phyloP scores from a whole-genome alignment of 208 protist species.

The Leishmania braziliensis region DNA sequence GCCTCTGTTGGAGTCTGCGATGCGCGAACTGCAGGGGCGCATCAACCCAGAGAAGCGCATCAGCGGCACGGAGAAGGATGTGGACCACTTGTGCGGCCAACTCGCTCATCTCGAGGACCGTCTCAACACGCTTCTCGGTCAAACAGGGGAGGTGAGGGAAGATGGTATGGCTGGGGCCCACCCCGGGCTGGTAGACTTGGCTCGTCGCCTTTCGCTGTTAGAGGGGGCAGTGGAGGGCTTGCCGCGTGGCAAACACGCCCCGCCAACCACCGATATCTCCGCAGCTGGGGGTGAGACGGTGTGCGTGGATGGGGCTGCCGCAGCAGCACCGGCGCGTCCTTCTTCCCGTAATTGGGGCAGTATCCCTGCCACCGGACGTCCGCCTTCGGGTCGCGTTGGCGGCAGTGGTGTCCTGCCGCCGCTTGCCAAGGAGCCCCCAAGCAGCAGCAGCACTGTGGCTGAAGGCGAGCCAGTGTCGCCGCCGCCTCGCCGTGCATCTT shows the following conservation, averaged over 20 bases:
- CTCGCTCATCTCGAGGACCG: slow-evolving; percentile 53
- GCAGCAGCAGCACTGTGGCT: slow-evolving; percentile 2
- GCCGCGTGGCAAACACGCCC: not conserved
- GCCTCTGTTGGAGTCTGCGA: slow-evolving; percentile 26
- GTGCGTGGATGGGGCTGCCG: slow-evolving; percentile 11
- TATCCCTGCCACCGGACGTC: slow-evolving; percentile 1
- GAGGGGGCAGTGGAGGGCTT: slow-evolving; percentile 54
- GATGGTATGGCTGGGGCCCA: slow-evolving; percentile 5
- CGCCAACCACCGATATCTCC: not conserved
- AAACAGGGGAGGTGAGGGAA: slow-evolving; percentile 11
- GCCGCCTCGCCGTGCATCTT: slow-evolving; percentile 1
- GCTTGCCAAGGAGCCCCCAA: slow-evolving; percentile 9
- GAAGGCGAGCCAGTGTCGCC: not conserved
- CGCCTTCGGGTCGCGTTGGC: slow-evolving; percentile 27
- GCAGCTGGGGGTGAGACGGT: slow-evolving; percentile 12
- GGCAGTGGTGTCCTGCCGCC: slow-evolving; percentile 15
- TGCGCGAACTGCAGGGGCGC: slow-evolving; percentile 23
- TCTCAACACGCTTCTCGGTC: slow-evolving; percentile 44
- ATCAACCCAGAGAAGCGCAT: slow-evolving; percentile 7
- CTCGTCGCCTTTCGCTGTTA: slow-evolving; percentile 44
- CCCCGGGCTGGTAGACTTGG: slow-evolving; percentile 45
- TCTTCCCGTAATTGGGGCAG: slow-evolving; percentile 1
- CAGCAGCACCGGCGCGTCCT: slow-evolving; percentile 1
- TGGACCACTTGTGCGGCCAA: slow-evolving; percentile 37
- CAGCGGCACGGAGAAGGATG: slow-evolving; percentile 33